Conservation (phyloP, 2,329 filamentous ascomycete genomes). For the Hymenoscyphus fraxineus region DNA sequence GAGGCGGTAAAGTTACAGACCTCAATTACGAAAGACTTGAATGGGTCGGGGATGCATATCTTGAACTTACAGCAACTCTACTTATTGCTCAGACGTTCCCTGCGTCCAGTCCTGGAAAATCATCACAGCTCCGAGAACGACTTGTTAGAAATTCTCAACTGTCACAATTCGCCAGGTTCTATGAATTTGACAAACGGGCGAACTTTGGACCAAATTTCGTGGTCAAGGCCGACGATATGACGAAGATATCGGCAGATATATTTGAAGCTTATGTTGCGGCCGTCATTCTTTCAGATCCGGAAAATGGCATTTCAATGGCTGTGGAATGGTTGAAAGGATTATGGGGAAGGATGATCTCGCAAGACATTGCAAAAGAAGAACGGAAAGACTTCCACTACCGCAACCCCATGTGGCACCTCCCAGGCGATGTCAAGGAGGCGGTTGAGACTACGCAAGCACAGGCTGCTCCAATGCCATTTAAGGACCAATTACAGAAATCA, state of each 20-base stretch:
- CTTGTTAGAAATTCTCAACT: slow-evolving; percentile 80
- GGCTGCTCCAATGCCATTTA: slow-evolving; percentile 40
- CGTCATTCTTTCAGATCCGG: slow-evolving; percentile 63
- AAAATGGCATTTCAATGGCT: slow-evolving; percentile 56
- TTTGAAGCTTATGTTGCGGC: slow-evolving; percentile 90
- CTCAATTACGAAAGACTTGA: slow-evolving; percentile 75
- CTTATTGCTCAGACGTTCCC: slow-evolving; percentile 73
- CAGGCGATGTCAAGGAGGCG: slow-evolving; percentile 15
- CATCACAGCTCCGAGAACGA: slow-evolving; percentile 71
- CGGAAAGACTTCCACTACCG: slow-evolving; percentile 19
- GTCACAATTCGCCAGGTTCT: slow-evolving; percentile 63
- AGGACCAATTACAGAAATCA: slow-evolving; percentile 48
- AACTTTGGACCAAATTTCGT: slow-evolving; percentile 49
- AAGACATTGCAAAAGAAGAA: slow-evolving; percentile 47
- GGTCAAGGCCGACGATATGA: slow-evolving; percentile 48
- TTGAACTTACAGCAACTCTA: slow-evolving; percentile 71
- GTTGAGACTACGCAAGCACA: slow-evolving; percentile 10
- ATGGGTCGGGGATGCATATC: slow-evolving; percentile 82
- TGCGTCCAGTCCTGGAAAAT: slow-evolving; percentile 60
- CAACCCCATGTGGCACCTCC: slow-evolving; percentile 31
- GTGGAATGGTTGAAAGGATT: slow-evolving; percentile 70
- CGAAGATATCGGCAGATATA: slow-evolving; percentile 78
- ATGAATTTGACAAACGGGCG: slow-evolving; percentile 65
- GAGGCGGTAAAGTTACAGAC: slow-evolving; percentile 22
- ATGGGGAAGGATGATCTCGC: slow-evolving; percentile 63